Conservation (phyloP, 1,139 yeast genomes). For the Kodamaea arcana region DNA sequence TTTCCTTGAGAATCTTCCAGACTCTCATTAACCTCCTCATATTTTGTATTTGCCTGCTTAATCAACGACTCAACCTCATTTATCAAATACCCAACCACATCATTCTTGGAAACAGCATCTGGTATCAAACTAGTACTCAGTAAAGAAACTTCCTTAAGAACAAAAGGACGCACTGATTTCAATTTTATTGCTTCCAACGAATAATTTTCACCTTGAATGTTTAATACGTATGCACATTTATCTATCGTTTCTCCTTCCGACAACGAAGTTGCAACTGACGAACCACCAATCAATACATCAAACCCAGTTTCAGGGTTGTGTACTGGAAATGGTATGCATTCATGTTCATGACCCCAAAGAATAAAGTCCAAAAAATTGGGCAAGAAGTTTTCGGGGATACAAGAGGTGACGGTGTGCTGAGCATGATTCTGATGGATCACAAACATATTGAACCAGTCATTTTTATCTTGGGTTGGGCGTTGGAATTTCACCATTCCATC, state of each 20-base stretch:
- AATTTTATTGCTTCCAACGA: conserved; percentile 62
- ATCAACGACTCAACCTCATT: conserved; percentile 67
- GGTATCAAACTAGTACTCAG: conserved; percentile 51
- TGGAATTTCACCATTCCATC: conserved; percentile 77
- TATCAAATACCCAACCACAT: conserved; percentile 58
- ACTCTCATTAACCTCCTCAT: conserved; percentile 37
- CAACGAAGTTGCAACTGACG: conserved; percentile 88
- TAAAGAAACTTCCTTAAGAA: conserved; percentile 62
- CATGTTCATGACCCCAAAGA: conserved; percentile 98
- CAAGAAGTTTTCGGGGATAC: conserved; percentile 77
- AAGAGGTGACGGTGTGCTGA: conserved; percentile 76
- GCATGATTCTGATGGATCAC: conserved; percentile 91
- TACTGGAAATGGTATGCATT: conserved; percentile 72
- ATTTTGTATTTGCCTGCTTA: conserved; percentile 50
- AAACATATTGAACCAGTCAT: conserved; percentile 79
- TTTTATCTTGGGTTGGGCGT: conserved; percentile 57
- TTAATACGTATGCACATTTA: conserved; percentile 71
- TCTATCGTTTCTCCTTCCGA: conserved; percentile 79
- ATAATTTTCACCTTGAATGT: conserved; percentile 57
- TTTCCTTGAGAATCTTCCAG: no score
- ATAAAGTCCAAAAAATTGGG: conserved; percentile 80
- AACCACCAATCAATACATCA: conserved; percentile 87
- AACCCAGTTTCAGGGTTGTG: conserved; percentile 67
- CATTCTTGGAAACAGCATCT: conserved; percentile 58
- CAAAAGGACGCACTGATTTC: conserved; percentile 78